Base-by-base conservation (phyloP, 805 yeast species). In the Dipodascopsis uninucleata region DNA sequence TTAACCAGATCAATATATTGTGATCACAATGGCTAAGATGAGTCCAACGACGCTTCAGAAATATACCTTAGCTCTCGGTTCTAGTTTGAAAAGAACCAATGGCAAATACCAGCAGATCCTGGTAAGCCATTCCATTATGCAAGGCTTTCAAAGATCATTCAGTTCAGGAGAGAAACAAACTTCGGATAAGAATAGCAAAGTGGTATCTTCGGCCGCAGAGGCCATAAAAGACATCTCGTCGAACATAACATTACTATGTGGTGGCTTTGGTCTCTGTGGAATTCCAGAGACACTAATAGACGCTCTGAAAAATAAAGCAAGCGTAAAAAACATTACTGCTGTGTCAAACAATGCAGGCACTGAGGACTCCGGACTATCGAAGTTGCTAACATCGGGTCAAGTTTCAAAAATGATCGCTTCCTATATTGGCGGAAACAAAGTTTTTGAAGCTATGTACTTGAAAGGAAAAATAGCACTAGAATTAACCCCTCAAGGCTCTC, bases 241-340 rank as follows among this genome's bases (percentile, higher is more conserved):
- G 8, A 56, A 62, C 37, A 58, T 61, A 39, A 64, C 70, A 2
- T 50, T 72, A 5, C 57, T 72, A n/a, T 64, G 71, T 14, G 78
- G 78, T 14, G 78, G 78, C 2, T 73, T 73, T 56, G 78, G 78
- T 0, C 55, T 72, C 16, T 65, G 72, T 46, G 78, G 78, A 4
- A 64, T 71, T 3, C 75, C 78, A 2, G 74, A 70, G 36, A 69
- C 74, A 2, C 58, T 71, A 21, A 66, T 73, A 33, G 59, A 62
- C 33, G 76, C 66, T 18, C 55, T 73, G 20, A 43, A 62, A 21
- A 53, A 59, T 10, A 62, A 62, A 20, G 57, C 65, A 1, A 64
- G 64, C 1, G 59, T 74, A 38, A 58, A 53, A 12, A 58, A 67
- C 36, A 62, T 74, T 29, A 70, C 74, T 1, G 72, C 67, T 3